Base-by-base conservation (phyloP, 208 protist genomes). In the Trypanosoma congolense region DNA sequence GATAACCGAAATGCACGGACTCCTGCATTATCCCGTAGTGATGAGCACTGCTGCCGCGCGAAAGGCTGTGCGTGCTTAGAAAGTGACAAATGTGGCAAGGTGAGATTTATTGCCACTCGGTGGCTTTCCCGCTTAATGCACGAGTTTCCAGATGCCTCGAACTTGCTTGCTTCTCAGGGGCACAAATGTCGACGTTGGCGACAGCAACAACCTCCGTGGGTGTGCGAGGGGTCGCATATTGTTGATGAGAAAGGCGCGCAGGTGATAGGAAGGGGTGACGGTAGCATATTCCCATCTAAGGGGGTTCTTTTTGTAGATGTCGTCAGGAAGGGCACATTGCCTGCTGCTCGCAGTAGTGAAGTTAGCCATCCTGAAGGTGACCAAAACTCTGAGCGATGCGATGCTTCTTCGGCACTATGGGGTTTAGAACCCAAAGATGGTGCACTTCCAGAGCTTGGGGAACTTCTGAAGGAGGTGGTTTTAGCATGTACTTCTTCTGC, bases 391-490 rank as follows among this genome's bases (percentile, higher is more conserved):
- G 36, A 19, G 24, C 18, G 9, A 22, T 9, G n/a, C 31, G 41
- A 31, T 30, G 2, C 50, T 8, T 38, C n/a, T 19, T 10, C 33
- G 31, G n/a, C n/a, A 5, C 41, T 31, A 2, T 54, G 82, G 38
- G 79, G 73, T 49, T 63, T 83, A 26, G 51, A 85, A 24, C 80
- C 80, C 1, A 58, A 49, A 6, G 70, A 81, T 41, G 43, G 54
- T 1, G 33, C 43, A 26, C 52, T 78, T n/a, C 65, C 68, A 9
- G 35, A 65, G 45, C 56, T 90, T 35, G 40, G 85, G 38, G 33
- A 42, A 12, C 35, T 55, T 9, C 65, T 91, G 33, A 70, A 70
- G 2, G 76, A 85, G 53, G 73, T 91, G 24, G 66, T 71, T 10
- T 64, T 78, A 2, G 68, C 57, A 4, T 71, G 74, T 45, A 61